phyloP scores from a whole-genome alignment of 306 rosid species.

The Ochetophila trinervis region DNA sequence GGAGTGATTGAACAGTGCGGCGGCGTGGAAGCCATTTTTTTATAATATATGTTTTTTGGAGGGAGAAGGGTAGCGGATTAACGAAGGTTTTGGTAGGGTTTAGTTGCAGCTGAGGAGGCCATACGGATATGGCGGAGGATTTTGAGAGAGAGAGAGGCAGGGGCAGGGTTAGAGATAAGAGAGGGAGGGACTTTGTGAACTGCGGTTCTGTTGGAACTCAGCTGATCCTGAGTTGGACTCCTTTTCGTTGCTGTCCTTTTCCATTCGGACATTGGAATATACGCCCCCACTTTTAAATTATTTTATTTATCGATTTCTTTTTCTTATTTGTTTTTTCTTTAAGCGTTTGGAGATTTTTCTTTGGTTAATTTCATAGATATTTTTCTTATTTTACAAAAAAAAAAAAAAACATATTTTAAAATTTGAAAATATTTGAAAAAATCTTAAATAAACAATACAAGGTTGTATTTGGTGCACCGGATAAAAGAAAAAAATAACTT shows the following conservation, averaged over 20 bases:
- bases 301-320: background rate
- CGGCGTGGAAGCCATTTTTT: conserved; percentile 60
- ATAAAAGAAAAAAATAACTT: no score
- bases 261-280: conserved; percentile 16
- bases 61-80: background rate
- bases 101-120: conserved; percentile 10
- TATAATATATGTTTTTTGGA: background rate
- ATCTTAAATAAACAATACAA: no score
- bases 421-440: no score
- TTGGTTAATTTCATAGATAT: no score
- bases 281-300: background rate
- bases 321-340: background rate
- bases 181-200: background rate
- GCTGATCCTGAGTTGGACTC: background rate
- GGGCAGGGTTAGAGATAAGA: conserved; percentile 8
- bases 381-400: no score
- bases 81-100: conserved; percentile 18
- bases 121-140: conserved; percentile 15
- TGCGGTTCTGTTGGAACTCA: background rate
- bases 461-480: no score
- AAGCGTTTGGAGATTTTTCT: no score
- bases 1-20: conserved; percentile 58
- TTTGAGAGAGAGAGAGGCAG: conserved; percentile 4
- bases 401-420: no score
- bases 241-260: background rate